phyloP scores from a whole-genome alignment of 106 monocot species.

The Phalaenopsis aphrodite region DNA sequence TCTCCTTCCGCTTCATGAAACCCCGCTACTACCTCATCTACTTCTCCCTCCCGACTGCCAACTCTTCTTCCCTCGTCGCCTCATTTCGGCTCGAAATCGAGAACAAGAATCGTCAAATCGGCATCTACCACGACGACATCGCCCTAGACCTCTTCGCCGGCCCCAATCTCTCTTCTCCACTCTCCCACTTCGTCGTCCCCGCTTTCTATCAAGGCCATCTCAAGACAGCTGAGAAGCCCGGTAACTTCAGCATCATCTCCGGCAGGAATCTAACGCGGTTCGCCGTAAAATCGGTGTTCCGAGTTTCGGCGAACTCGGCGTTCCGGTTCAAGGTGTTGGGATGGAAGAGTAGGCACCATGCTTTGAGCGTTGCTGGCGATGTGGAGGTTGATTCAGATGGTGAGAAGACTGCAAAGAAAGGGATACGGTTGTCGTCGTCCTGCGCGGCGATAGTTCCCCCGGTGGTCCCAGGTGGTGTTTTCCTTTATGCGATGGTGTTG shows the following conservation, averaged over 20 bases:
- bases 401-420: slow-evolving; percentile 13
- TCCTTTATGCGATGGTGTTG: not conserved
- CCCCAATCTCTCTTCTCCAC: not conserved
- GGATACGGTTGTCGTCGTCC: slow-evolving; percentile 11
- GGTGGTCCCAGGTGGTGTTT: not conserved
- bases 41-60: slow-evolving; percentile 11
- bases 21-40: slow-evolving; percentile 23
- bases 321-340: slow-evolving; percentile 12
- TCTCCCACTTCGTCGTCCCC: not conserved
- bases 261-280: not conserved
- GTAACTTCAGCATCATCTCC: not conserved
- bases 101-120: slow-evolving; percentile 17
- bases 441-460: not conserved
- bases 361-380: not conserved
- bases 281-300: not conserved
- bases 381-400: slow-evolving; percentile 11
- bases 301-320: slow-evolving; percentile 7
- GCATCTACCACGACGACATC: slow-evolving; percentile 16
- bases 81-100: slow-evolving; percentile 11
- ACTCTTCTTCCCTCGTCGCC: slow-evolving; percentile 2
- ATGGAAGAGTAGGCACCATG: slow-evolving; percentile 12
- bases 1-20: slow-evolving; percentile 8
- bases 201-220: slow-evolving; percentile 15
- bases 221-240: slow-evolving; percentile 10
- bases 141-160: not conserved